Conservation (phyloP, 2,329 filamentous ascomycete genomes). For the Epicoccum nigrum region DNA sequence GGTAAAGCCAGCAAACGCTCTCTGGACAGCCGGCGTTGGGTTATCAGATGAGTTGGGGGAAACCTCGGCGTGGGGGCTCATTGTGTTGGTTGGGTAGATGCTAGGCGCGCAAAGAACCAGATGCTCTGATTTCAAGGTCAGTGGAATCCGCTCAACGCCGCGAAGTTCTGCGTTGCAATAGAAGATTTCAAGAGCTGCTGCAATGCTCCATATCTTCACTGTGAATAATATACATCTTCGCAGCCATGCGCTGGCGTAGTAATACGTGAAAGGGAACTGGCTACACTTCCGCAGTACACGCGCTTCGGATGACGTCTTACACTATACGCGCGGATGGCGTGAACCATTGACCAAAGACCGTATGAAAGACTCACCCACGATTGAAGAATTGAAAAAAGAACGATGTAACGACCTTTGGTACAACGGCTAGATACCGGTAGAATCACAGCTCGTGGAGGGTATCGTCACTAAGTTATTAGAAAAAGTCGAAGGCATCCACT, state of each 20-base stretch:
- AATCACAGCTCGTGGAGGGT: constrained; percentile 5
- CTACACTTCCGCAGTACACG: constrained; percentile 1
- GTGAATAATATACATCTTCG: constrained; percentile 3
- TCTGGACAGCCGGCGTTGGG: constrained; percentile 28
- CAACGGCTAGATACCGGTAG: constrained; percentile 1
- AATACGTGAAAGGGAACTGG: constrained; percentile 15
- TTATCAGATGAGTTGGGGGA: constrained; percentile 24
- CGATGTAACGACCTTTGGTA: constrained; percentile 1
- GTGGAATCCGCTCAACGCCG: neutral
- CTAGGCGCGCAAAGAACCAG: neutral
- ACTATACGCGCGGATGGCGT: constrained; percentile 14
- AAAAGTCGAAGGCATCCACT: constrained; percentile 26
- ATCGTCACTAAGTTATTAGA: constrained; percentile 16
- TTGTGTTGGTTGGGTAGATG: constrained; percentile 16
- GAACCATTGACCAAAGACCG: neutral
- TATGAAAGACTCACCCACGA: constrained; percentile 10
- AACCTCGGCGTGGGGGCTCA: constrained; percentile 46
- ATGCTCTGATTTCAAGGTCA: constrained; percentile 5
- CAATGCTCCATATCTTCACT: neutral
- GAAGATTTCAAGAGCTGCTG: neutral
- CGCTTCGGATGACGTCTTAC: constrained; percentile 32
- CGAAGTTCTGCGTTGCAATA: neutral
- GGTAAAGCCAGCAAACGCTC: constrained; percentile 38
- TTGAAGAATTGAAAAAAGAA: constrained; percentile 1
- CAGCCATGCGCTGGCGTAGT: constrained; percentile 6